Conservation (phyloP, 176 grass and related monocot species). For the Aegilops longissima region DNA sequence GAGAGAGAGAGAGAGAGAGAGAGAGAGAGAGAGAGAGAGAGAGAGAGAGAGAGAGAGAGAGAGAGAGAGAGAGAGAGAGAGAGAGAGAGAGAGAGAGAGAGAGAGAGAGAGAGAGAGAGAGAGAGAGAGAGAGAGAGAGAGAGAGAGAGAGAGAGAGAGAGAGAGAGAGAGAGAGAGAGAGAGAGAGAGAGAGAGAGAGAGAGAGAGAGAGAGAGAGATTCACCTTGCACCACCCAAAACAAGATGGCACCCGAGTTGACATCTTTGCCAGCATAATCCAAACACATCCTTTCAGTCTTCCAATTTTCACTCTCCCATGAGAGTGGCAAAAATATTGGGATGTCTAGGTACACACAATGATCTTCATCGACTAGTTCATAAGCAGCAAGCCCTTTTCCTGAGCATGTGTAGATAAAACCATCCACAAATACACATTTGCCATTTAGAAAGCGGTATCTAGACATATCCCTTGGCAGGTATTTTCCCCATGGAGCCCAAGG, state of each 20-base stretch:
- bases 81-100: no score
- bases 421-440: background rate
- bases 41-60: no score
- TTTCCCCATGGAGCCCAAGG: background rate
- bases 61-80: no score
- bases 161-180: no score
- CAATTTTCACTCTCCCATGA: background rate
- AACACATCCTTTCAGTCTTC: background rate
- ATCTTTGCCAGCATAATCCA: background rate
- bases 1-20: no score
- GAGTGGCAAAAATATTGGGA: background rate
- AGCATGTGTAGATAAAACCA: background rate
- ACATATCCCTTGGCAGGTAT: no score
- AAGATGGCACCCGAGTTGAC: background rate
- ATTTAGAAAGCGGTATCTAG: no score
- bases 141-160: no score
- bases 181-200: no score
- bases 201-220: background rate
- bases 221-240: slow-evolving; percentile 1
- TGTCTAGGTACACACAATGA: background rate
- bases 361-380: background rate
- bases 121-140: no score
- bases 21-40: no score
- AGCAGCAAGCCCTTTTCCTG: background rate
- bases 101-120: no score